Conservation (phyloP, 352 stramenopile genomes). For the Phytophthora pluvialis region DNA sequence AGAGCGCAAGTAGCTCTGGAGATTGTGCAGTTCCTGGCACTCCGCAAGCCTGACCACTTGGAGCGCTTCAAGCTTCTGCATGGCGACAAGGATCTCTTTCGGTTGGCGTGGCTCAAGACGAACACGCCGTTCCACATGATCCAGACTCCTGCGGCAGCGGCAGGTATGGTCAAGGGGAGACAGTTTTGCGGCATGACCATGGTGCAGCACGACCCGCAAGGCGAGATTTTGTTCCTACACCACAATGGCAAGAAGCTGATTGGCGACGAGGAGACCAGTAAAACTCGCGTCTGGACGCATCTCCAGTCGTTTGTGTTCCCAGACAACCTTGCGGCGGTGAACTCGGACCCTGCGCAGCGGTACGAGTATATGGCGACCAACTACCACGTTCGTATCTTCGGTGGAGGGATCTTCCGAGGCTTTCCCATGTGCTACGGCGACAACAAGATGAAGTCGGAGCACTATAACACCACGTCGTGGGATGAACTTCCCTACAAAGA, state of each 20-base stretch:
- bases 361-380: conserved; percentile 32
- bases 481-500: conserved; percentile 22
- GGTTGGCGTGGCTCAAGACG: conserved; percentile 58
- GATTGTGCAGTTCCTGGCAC: conserved; percentile 47
- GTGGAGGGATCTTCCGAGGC: conserved; percentile 14
- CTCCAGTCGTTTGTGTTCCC: conserved; percentile 37
- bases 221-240: conserved; percentile 53
- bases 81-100: conserved; percentile 65
- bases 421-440: conserved; percentile 36
- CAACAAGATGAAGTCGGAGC: conserved; percentile 32
- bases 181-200: conserved; percentile 65
- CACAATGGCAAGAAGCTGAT: conserved; percentile 53
- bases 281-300: conserved; percentile 32
- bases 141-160: conserved; percentile 42
- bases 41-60: conserved; percentile 39
- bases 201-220: conserved; percentile 47
- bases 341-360: conserved; percentile 3
- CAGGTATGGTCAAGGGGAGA: conserved; percentile 39
- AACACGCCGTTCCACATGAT: conserved; percentile 55
- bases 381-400: conserved; percentile 32
- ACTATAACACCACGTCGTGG: conserved; percentile 27
- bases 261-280: conserved; percentile 11
- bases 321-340: conserved; percentile 9
- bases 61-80: conserved; percentile 45
- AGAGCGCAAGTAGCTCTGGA: conserved; percentile 36